Evolutionary conservation across 2,329 filamentous ascomycete species (phyloP), one percentile per base, ranked within the genome.

Genomic region (Phaeosphaeria sp.): DNA sequence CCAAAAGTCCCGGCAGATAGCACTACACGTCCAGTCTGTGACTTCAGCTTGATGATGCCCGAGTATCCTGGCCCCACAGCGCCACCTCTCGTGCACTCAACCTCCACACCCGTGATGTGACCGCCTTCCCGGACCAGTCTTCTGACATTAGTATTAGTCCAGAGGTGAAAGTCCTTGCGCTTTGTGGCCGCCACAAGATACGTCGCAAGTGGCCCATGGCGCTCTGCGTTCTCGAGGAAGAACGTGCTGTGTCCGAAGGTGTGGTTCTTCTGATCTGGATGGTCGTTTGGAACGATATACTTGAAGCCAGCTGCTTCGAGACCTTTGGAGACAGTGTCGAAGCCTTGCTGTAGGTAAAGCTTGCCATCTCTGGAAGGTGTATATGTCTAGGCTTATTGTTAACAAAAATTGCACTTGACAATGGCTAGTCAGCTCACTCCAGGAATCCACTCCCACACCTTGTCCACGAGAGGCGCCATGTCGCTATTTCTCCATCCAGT

Each of bases 1-100:
- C 87, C 87, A 61, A 91, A 89, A 0, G 88, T 81, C 21, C 89
- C 89, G 0, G 88, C 85, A 17, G 88, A 83, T 21, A 91, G 77
- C 60, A 91, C 83, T 20, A 91, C 88, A 21, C 87, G 83, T 6
- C 89, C 89, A 13, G 83, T 85, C 39, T 74, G 71, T 4, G 81
- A 69, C 15, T 86, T 86, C 51, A 90, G 75, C 17, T 84, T 86
- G 60, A 91, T 80, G 5, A 81, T 82, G 4, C 87, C 86, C 17
- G 76, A 78, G 55, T 82, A 81, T 6, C 87, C 87, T 20, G 58
- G 53, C 3, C 59, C 63, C 22, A 54, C 55, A 11, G 46, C 17
- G 6, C 81, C 82, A 27, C 27, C 40, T 42, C 62, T 65, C n/a
- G 85, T 86, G 17, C 82, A 84, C 67, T 87, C 82, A 15, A 90